Evolutionary conservation across 2,329 filamentous ascomycete species (phyloP).

Genomic region (Nigrospora sphaerica): DNA sequence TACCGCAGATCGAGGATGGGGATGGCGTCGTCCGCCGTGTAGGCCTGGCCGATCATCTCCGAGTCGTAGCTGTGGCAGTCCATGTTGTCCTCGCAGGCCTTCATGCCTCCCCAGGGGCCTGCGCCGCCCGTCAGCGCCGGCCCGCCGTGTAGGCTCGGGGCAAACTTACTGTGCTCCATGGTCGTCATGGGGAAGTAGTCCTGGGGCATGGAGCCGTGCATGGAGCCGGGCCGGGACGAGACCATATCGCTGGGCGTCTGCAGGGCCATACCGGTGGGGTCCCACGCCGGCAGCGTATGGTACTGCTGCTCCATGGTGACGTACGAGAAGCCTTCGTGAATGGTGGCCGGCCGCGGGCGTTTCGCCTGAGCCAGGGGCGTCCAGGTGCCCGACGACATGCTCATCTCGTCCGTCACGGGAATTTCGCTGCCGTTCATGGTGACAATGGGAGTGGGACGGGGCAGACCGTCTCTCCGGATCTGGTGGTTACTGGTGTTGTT

Average conservation of each 20-base stretch:
- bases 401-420: constrained; percentile 39
- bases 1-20: constrained; percentile 56
- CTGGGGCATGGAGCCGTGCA: constrained; percentile 34
- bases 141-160: constrained; percentile 3
- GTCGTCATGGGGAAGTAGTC: constrained; percentile 46
- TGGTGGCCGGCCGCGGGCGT: constrained; percentile 49
- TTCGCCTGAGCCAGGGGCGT: constrained; percentile 43
- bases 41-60: constrained; percentile 58
- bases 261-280: constrained; percentile 41
- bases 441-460: constrained; percentile 34
- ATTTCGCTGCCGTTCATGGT: constrained; percentile 47
- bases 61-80: constrained; percentile 48
- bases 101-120: constrained; percentile 42
- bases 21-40: constrained; percentile 55
- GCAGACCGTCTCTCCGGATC: constrained; percentile 35
- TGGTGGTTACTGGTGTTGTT: constrained; percentile 32
- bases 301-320: constrained; percentile 44
- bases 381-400: constrained; percentile 41
- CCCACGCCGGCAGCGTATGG: constrained; percentile 47
- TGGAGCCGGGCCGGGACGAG: constrained; percentile 43
- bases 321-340: constrained; percentile 56
- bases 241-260: constrained; percentile 44
- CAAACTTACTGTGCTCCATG: constrained; percentile 40
- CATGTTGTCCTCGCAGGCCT: constrained; percentile 49
- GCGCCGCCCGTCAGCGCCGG: constrained; percentile 15